These are phyloP conservation scores for Papilionanthe hybrid DNA, from an alignment of 116 monocot species.

Conservation along the genomic window DNA sequence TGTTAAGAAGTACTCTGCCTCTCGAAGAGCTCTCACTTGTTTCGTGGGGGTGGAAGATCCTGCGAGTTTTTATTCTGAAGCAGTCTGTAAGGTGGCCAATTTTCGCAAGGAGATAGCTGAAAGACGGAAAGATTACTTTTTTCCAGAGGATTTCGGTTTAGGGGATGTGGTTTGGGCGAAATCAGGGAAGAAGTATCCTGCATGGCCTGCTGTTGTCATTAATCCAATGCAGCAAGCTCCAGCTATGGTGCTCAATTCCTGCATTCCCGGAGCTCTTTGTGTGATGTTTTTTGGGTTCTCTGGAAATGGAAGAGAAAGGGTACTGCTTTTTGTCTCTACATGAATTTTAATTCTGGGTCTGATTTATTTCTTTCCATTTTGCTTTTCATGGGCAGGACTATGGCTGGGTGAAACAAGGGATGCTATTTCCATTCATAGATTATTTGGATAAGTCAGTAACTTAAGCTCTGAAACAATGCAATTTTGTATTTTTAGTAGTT, in stretches of 20 bases:
- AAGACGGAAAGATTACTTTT: slow-evolving; percentile 41
- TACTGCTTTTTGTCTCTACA: slow-evolving; percentile 10
- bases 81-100: slow-evolving; percentile 6
- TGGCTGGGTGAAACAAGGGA: slow-evolving; percentile 89
- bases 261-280: slow-evolving; percentile 61
- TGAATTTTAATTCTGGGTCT: background rate
- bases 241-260: slow-evolving; percentile 47
- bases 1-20: slow-evolving; percentile 32
- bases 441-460: slow-evolving; percentile 62
- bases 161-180: slow-evolving; percentile 89
- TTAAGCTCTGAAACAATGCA: background rate
- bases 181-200: slow-evolving; percentile 56
- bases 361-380: background rate
- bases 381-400: slow-evolving; percentile 56
- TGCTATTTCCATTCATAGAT: slow-evolving; percentile 82
- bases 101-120: slow-evolving; percentile 11
- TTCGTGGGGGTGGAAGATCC: slow-evolving; percentile 5
- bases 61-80: background rate
- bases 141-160: slow-evolving; percentile 48
- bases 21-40: slow-evolving; percentile 34
- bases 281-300: slow-evolving; percentile 87
- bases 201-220: slow-evolving; percentile 83
- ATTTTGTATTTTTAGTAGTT: background rate
- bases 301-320: slow-evolving; percentile 45
- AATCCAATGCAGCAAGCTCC: slow-evolving; percentile 65